Evolutionary conservation across 1,139 yeast species (phyloP).

Genomic region (Blastobotrys petasosporus): DNA sequence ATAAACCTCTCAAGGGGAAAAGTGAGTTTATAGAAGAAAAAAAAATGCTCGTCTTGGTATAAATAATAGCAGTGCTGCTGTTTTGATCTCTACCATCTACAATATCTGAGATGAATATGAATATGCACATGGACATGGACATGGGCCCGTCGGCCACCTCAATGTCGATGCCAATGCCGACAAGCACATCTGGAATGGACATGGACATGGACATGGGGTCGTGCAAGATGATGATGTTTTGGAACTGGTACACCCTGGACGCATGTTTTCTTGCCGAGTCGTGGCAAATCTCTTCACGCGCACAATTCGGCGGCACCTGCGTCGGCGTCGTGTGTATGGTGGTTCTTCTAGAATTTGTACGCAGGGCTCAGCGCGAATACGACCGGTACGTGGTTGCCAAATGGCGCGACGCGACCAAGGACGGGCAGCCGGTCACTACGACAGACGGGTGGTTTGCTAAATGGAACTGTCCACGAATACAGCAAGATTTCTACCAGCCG

Average conservation of each 20-base stretch:
- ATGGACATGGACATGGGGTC: slow-evolving; percentile 21
- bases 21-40: no score
- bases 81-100: no score
- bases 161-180: slow-evolving; percentile 9
- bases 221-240: slow-evolving; percentile 40
- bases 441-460: neutral
- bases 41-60: no score
- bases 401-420: slow-evolving; percentile 35
- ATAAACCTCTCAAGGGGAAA: no score
- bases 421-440: slow-evolving; percentile 47
- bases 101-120: no score
- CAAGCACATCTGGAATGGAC: slow-evolving; percentile 19
- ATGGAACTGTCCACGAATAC: no score
- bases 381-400: slow-evolving; percentile 38
- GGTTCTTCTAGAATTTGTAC: slow-evolving; percentile 51
- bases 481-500: slow-evolving; percentile 27
- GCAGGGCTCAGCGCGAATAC: slow-evolving; percentile 51
- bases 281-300: slow-evolving; percentile 57
- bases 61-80: no score
- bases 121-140: no score
- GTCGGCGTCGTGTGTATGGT: slow-evolving; percentile 57
- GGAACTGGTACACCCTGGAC: slow-evolving; percentile 58
- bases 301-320: slow-evolving; percentile 65
- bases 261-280: slow-evolving; percentile 54
- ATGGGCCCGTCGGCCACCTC: slow-evolving; percentile 10